These are phyloP conservation scores for Calocera viscosa DNA, from an alignment of 768 basidiomycete species.

Conservation along the genomic window DNA sequence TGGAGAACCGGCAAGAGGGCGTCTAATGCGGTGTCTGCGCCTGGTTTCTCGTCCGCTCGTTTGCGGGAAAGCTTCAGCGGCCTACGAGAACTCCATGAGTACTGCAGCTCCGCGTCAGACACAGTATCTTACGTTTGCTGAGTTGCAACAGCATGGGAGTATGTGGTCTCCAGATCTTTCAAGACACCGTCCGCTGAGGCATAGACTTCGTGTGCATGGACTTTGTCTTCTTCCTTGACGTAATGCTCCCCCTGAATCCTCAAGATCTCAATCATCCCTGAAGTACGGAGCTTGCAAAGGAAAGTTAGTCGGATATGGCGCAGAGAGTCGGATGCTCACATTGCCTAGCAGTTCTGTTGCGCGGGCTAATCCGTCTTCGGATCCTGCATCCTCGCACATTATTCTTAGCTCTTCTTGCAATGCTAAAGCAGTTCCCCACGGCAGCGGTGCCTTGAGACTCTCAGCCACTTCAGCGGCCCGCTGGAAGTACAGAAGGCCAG, in stretches of 20 bases:
- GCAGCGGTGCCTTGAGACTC: conserved; percentile 50
- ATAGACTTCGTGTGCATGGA: neutral
- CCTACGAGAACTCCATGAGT: neutral
- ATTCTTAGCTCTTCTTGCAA: conserved; percentile 59
- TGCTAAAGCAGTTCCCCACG: conserved; percentile 52
- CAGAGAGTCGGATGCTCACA: conserved; percentile 25
- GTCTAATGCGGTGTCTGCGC: conserved; percentile 3
- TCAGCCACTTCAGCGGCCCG: conserved; percentile 64
- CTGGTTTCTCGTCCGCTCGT: conserved; percentile 5
- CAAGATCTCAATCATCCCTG: conserved; percentile 7
- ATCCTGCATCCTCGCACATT: conserved; percentile 45
- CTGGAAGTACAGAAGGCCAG: conserved; percentile 71
- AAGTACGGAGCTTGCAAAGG: conserved; percentile 9
- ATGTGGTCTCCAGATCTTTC: conserved; percentile 46
- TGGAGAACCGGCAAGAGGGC: conserved; percentile 2
- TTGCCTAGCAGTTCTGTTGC: conserved; percentile 38
- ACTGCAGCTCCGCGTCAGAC: neutral
- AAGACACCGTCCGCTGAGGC: conserved; percentile 32
- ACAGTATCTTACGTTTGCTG: conserved; percentile 29
- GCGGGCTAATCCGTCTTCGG: conserved; percentile 43
- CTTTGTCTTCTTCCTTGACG: conserved; percentile 10
- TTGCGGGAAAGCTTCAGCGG: neutral
- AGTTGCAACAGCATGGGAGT: conserved; percentile 38
- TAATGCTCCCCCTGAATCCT: conserved; percentile 18
- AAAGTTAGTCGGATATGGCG: conserved; percentile 13